These are phyloP conservation scores for Kingdonia uniflora DNA, from an alignment of 164 flowering plant genomes.

Conservation along the genomic window DNA sequence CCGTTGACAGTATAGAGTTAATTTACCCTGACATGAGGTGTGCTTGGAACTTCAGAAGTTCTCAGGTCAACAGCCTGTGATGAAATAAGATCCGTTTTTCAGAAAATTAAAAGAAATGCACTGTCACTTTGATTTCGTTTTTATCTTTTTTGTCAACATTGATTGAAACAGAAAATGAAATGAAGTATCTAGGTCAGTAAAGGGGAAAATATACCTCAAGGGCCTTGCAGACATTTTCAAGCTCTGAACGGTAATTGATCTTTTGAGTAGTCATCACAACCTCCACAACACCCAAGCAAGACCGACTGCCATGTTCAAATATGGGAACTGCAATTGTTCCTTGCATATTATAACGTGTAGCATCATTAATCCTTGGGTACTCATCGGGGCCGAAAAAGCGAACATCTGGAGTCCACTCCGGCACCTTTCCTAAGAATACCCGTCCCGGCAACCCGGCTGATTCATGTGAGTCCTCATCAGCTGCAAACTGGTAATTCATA, in stretches of 20 bases:
- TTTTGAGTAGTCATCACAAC: constrained; percentile 56
- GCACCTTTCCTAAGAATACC: constrained; percentile 62
- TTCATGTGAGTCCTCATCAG: constrained; percentile 42
- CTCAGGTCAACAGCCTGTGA: constrained; percentile 83
- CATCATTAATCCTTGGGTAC: constrained; percentile 54
- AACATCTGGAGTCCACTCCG: constrained; percentile 96
- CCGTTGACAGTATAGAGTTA: background rate
- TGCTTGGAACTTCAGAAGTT: constrained; percentile 34
- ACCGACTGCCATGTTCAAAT: constrained; percentile 56
- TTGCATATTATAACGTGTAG: constrained; percentile 52
- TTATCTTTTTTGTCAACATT: no score
- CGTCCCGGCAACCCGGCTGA: constrained; percentile 66
- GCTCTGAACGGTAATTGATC: constrained; percentile 46
- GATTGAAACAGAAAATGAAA: no score
- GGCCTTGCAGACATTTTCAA: constrained; percentile 78
- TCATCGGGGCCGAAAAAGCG: constrained; percentile 60
- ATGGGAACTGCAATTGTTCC: constrained; percentile 86
- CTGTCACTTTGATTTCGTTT: no score
- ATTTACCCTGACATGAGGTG: constrained; percentile 37
- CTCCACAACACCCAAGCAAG: constrained; percentile 86
- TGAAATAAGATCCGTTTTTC: constrained; percentile 4
- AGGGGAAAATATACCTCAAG: constrained; percentile 47
- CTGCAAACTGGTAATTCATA: constrained; percentile 46
- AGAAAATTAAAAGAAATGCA: background rate
- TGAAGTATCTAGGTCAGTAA: no score